These are phyloP conservation scores for Proteromonas lacertae DNA, from an alignment of 352 stramenopile species.

Conservation along the genomic window DNA sequence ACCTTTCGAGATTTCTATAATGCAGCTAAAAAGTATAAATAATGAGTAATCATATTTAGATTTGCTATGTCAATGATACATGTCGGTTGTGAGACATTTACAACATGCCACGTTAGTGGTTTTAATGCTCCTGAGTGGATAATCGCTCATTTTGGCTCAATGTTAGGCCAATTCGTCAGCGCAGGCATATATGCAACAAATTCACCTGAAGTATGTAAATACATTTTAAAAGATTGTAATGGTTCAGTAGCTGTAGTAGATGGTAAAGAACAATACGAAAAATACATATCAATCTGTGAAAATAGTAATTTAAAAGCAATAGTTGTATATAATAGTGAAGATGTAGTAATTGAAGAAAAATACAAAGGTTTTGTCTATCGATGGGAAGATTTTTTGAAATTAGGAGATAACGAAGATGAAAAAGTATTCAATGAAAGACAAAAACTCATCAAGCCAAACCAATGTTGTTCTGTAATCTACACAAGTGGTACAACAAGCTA, in stretches of 20 bases:
- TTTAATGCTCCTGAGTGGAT: constrained; percentile 24
- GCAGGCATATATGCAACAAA: constrained; percentile 43
- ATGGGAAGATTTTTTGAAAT: constrained; percentile 9
- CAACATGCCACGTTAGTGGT: no score
- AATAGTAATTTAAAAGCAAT: constrained; percentile 33
- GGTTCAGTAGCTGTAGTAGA: constrained; percentile 29
- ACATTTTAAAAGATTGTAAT: constrained; percentile 32
- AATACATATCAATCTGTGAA: constrained; percentile 21
- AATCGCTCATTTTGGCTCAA: constrained; percentile 28
- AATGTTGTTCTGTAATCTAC: no score
- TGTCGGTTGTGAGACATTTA: no score
- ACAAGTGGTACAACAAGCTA: no score
- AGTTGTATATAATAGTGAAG: constrained; percentile 18
- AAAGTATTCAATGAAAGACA: constrained; percentile 6
- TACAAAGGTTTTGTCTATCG: constrained; percentile 3
- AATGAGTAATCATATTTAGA: no score
- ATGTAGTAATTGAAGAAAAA: constrained; percentile 14
- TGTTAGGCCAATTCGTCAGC: constrained; percentile 27
- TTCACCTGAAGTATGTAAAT: constrained; percentile 23
- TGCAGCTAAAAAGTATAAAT: no score
- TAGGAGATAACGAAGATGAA: constrained; percentile 6
- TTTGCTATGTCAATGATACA: no score
- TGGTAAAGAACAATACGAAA: no score
- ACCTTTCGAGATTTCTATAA: no score
- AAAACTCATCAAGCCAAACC: constrained; percentile 13